Evolutionary conservation across 2,329 filamentous ascomycete species (phyloP), one percentile per base, ranked within the genome.

Genomic region (Sclerotinia nivalis): DNA sequence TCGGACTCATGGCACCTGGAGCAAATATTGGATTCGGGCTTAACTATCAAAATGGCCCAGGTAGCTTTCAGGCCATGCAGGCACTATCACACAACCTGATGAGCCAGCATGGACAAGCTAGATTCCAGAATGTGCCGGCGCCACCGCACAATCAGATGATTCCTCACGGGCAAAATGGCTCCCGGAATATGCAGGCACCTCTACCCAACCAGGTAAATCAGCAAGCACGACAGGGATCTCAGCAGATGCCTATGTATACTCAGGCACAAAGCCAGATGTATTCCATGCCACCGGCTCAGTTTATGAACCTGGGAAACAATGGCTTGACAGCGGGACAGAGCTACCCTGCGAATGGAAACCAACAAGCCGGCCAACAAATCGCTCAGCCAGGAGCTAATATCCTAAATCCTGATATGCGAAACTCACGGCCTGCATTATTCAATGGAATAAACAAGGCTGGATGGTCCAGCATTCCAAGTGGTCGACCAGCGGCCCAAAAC

Each of bases 41-140:
- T 20, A 7, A 20, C 4, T 3, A 60, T 60, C 37, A 45, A 45
- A 8, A 43, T 47, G 18, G 6, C 1, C 2, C 6, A 28, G 25
- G 9, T 28, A 18, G 25, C 50, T 18, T 54, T 28, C 25, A 28
- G 25, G n/a, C 13, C n/a, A 31, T 28, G 50, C 25, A 54, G 25
- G 18, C 40, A 31, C n/a, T 18, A 31, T 8, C 25, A 43, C 40
- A 43, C 10, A 43, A 43, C 40, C 13, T 18, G 13, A 43, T 43
- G 40, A 43, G 15, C 34, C 55, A 37, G n/a, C 12, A 37, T 37
- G 20, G 5, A n/a, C 10, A 58, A 13, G 6, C 2, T n/a, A 10
- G 0, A 1, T 6, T 2, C 13, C 20, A 31, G 2, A 2, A 37
- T 15, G 6, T n/a, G 1, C 55, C 34, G 10, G 2, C 31, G 12